Conservation (phyloP, 192 early-diverging fungal species). For the Spizellomyces sp. region DNA sequence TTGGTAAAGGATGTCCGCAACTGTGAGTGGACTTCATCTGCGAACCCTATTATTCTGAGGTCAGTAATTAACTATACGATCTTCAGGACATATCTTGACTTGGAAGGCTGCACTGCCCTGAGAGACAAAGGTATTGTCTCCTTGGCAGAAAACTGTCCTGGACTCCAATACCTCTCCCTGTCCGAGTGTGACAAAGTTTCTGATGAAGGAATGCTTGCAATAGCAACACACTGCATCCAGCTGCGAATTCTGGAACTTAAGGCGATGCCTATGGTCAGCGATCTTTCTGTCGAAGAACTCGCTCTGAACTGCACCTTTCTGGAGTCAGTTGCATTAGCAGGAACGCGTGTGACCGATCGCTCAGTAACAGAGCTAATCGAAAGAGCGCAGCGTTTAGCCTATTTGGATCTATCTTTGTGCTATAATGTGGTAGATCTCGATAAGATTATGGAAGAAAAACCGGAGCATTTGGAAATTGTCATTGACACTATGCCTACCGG, state of each 20-base stretch:
- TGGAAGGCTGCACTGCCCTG: slow-evolving; percentile 20
- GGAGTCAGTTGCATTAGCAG: slow-evolving; percentile 13
- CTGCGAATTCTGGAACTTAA: slow-evolving; percentile 19
- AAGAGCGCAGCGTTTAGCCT: neutral
- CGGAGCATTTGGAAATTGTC: slow-evolving; percentile 12
- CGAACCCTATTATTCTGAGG: neutral
- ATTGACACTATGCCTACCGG: neutral
- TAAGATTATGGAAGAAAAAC: slow-evolving; percentile 3
- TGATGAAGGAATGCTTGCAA: slow-evolving; percentile 5
- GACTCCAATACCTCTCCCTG: slow-evolving; percentile 12
- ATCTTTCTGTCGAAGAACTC: neutral
- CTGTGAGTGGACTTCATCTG: slow-evolving; percentile 5
- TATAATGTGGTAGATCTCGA: slow-evolving; percentile 6
- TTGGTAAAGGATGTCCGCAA: slow-evolving; percentile 20
- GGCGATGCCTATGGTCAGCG: slow-evolving; percentile 5
- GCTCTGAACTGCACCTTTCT: neutral
- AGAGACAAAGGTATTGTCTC: slow-evolving; percentile 8
- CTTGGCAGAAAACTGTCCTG: slow-evolving; percentile 8
- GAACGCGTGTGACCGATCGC: slow-evolving; percentile 3
- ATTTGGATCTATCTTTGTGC: slow-evolving; percentile 12
- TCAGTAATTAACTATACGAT: neutral
- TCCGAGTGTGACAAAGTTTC: slow-evolving; percentile 18
- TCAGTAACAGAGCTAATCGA: neutral
- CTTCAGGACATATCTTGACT: slow-evolving; percentile 14
- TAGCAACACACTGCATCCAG: neutral